Evolutionary conservation across 257 asterid species (phyloP).

Genomic region (Solanum bulbocastanum): DNA sequence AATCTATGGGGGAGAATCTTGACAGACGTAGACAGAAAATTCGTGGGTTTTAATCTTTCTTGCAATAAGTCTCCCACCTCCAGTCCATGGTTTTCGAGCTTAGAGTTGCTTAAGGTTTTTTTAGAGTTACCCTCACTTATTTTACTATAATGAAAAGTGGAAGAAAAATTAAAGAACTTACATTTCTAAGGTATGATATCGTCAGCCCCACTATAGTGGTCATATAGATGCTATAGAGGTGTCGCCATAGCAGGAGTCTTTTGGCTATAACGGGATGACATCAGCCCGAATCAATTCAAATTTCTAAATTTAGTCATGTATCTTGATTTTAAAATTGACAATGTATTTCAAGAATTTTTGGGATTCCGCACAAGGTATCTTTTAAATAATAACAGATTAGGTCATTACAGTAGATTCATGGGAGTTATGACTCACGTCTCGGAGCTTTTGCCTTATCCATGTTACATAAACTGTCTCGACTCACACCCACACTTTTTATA

Average conservation of each 20-base stretch:
- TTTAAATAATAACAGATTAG: no score
- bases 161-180: not conserved
- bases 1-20: not conserved
- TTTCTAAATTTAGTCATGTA: no score
- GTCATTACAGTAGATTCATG: no score
- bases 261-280: rapidly evolving
- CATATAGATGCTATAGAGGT: not conserved
- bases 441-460: rapidly evolving
- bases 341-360: not conserved
- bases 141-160: not conserved
- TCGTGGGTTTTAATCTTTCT: no score
- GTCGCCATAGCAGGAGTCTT: not conserved
- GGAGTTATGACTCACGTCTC: no score
- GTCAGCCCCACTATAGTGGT: not conserved
- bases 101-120: not conserved
- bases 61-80: not conserved
- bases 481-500: no score
- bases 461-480: not conserved
- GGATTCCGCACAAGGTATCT: no score
- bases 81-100: no score
- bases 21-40: not conserved
- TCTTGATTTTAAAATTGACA: not conserved
- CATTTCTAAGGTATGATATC: not conserved
- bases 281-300: rapidly evolving
- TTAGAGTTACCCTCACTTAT: no score